These are phyloP conservation scores for Quercus dentata DNA, from an alignment of 306 rosid species.

Conservation along the genomic window DNA sequence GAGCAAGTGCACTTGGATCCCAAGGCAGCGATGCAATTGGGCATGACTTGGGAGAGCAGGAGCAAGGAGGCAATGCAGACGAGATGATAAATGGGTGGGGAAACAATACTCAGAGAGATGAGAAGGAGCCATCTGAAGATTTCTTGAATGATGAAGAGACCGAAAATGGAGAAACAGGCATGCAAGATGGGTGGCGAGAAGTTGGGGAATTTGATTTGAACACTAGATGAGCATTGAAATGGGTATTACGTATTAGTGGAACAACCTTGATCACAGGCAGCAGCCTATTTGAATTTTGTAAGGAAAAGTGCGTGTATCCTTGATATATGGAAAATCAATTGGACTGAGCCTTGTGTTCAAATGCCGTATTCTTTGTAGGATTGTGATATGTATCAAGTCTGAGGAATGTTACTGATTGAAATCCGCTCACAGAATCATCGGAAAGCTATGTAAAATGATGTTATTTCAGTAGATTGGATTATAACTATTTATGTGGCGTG, in stretches of 20 bases:
- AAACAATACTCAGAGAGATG: conserved; percentile 75
- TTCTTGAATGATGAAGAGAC: conserved; percentile 88
- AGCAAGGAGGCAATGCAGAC: conserved; percentile 55
- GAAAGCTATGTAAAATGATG: conserved; percentile 1
- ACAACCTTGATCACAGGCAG: background rate
- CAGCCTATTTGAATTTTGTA: background rate
- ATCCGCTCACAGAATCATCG: background rate
- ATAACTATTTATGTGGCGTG: background rate
- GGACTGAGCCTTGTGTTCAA: background rate
- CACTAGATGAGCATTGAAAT: conserved; percentile 44
- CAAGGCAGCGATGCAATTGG: conserved; percentile 61
- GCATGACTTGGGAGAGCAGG: conserved; percentile 71
- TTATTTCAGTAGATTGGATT: background rate
- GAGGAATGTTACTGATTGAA: background rate
- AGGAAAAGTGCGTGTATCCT: background rate
- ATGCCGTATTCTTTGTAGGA: background rate
- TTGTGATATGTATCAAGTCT: background rate
- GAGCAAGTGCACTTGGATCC: conserved; percentile 71
- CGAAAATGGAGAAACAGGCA: conserved; percentile 74
- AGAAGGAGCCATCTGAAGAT: conserved; percentile 92
- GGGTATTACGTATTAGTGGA: background rate
- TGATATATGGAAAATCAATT: background rate
- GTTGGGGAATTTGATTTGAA: conserved; percentile 91
- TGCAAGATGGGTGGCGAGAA: conserved; percentile 92
- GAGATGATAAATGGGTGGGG: conserved; percentile 93